Evolutionary conservation across 2,329 filamentous ascomycete species (phyloP), one percentile per base, ranked within the genome.

Genomic region (Tolypocladium sp.): DNA sequence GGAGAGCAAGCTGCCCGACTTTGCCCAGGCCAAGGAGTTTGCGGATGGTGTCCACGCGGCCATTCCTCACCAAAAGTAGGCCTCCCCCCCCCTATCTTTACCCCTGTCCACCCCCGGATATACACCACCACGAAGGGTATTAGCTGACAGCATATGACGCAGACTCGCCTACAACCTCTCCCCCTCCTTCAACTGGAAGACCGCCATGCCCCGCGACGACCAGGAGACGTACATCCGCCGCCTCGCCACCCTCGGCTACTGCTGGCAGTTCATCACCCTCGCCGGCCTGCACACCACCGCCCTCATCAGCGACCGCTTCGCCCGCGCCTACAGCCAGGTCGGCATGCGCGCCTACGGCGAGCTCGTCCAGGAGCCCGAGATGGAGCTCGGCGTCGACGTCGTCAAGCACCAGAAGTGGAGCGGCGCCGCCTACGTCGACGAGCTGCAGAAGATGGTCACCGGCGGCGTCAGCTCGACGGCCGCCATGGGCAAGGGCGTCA

Each of bases 181-280:
- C 0, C 94, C 94, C 37, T 96, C 92, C 4, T 99, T 99, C 88
- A 99, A 99, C 85, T 99, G 94, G 94, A 97, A 97, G 82, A 83
- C 92, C 60, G 94, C 93, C 68, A 97, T 97, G 92, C 83, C 91
- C 52, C 86, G 89, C 65, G 82, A 83, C 57, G 93, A 97, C 74
- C 94, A 99, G 78, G 91, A 96, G 79, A 99, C 94, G 25, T 99
- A 97, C 79, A 99, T 99, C 79, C 81, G 87, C 63, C 90, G 94
- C 49, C 89, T 99, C 46, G 92, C 87, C 62, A 70, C 79, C 63
- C 84, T 99, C 55, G 94, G 94, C 63, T 99, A 99, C 84, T 96
- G 91, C 85, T 99, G 94, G 94, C 94, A 99, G 77, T 99, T 99
- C 82, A 99, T 99, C 80, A 99, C 94, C n/a, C 85, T 99, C 54